These are phyloP conservation scores for Aspergillus fumigatus DNA, from an alignment of 2,329 filamentous ascomycete species.

Conservation along the genomic window DNA sequence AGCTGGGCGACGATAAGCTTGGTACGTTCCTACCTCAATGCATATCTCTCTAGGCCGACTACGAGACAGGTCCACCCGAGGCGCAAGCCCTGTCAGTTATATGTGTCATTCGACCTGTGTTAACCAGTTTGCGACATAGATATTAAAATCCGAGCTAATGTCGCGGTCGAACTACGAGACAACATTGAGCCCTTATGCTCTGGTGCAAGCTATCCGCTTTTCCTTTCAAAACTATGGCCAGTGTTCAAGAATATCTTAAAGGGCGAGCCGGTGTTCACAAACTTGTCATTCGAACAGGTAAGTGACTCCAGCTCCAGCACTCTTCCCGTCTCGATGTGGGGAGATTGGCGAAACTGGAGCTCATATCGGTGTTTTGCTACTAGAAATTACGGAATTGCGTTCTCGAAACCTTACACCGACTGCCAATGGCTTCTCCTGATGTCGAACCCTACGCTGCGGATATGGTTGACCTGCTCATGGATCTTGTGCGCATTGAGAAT, in stretches of 20 bases:
- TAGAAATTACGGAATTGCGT: constrained; percentile 88
- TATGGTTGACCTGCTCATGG: constrained; percentile 85
- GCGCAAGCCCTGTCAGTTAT: constrained; percentile 4
- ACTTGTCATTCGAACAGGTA: constrained; percentile 84
- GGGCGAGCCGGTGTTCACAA: constrained; percentile 85
- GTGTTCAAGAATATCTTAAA: constrained; percentile 81
- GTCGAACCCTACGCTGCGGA: constrained; percentile 86
- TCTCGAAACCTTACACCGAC: constrained; percentile 87
- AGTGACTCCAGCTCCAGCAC: constrained; percentile 22
- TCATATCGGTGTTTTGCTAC: constrained; percentile 4
- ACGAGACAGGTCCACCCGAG: neutral
- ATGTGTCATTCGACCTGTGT: neutral
- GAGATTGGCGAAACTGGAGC: neutral
- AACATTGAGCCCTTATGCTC: constrained; percentile 80
- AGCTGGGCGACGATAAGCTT: constrained; percentile 45
- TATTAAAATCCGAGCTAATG: constrained; percentile 72
- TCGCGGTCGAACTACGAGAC: constrained; percentile 83
- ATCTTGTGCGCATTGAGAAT: constrained; percentile 83
- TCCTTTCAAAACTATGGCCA: constrained; percentile 83
- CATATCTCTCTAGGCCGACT: neutral
- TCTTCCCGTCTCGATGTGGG: neutral
- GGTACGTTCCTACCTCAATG: constrained; percentile 32
- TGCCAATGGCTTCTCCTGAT: constrained; percentile 71
- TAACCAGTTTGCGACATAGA: constrained; percentile 50
- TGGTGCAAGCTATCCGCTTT: constrained; percentile 69